Evolutionary conservation across 2,329 filamentous ascomycete genomes (phyloP).

Genomic region (Monosporascus sp.): DNA sequence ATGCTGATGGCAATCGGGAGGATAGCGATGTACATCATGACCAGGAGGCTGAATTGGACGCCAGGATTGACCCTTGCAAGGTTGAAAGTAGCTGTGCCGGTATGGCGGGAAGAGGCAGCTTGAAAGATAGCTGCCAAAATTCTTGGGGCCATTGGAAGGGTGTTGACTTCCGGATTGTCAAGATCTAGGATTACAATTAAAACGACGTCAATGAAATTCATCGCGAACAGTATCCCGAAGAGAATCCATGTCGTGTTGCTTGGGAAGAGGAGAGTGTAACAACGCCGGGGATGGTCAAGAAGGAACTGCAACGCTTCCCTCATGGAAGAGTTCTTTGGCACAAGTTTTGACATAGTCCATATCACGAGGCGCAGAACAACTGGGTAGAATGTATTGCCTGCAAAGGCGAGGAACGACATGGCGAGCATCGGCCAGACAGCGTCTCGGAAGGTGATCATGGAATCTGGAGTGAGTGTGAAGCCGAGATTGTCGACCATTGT

Average conservation of each 20-base stretch:
- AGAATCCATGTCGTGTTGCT: constrained; percentile 41
- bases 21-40: constrained; percentile 63
- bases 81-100: not conserved
- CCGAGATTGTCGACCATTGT: constrained; percentile 46
- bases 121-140: constrained; percentile 50
- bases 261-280: constrained; percentile 47
- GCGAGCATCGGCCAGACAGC: constrained; percentile 26
- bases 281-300: constrained; percentile 32
- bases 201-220: constrained; percentile 47
- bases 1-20: constrained; percentile 60
- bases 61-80: not conserved
- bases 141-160: constrained; percentile 38
- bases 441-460: constrained; percentile 34
- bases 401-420: constrained; percentile 31
- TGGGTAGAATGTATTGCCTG: constrained; percentile 48
- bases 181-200: constrained; percentile 49
- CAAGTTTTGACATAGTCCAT: constrained; percentile 34
- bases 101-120: constrained; percentile 26
- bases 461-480: constrained; percentile 53
- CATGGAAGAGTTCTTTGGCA: constrained; percentile 16
- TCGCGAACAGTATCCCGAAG: constrained; percentile 33
- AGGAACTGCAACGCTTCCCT: constrained; percentile 30
- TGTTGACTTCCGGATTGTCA: constrained; percentile 40
- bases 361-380: constrained; percentile 43
- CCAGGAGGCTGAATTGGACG: constrained; percentile 54